phyloP scores from a whole-genome alignment of 208 protist genomes.

The Leishmania amazonensis region DNA sequence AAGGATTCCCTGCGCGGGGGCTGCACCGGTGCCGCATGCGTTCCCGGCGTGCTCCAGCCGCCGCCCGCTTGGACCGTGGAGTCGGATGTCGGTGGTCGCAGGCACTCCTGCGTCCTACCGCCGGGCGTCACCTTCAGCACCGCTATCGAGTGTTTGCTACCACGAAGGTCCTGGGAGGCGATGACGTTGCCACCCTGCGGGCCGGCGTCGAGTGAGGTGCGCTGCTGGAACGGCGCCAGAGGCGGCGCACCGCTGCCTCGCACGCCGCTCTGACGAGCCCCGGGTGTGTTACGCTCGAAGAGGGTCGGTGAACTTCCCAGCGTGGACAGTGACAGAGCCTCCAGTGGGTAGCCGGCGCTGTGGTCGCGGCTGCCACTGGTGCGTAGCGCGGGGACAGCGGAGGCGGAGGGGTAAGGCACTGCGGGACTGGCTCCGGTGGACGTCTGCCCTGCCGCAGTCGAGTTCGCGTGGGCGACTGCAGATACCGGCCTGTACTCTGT shows the following conservation, averaged over 20 bases:
- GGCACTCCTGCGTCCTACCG: constrained; percentile 8
- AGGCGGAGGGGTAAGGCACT: neutral
- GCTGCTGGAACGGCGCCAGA: constrained; percentile 1
- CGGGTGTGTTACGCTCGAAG: neutral
- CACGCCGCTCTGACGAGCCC: neutral
- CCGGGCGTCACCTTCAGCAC: constrained; percentile 19
- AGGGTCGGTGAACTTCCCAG: neutral
- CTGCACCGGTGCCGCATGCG: neutral
- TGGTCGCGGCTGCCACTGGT: neutral
- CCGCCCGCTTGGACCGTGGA: neutral
- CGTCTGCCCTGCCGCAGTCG: neutral
- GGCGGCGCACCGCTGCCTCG: constrained; percentile 1
- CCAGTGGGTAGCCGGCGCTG: neutral
- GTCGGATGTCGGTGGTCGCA: constrained; percentile 1
- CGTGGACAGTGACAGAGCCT: neutral
- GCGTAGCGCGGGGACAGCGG: neutral
- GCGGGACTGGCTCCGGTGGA: neutral
- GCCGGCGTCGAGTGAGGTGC: neutral
- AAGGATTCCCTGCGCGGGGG: constrained; percentile 9
- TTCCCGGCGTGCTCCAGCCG: neutral
- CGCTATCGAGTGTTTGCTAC: constrained; percentile 22
- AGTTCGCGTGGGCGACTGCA: constrained; percentile 18
- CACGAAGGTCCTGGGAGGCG: neutral
- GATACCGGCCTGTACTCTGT: constrained; percentile 16
- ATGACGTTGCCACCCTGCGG: neutral